These are phyloP conservation scores for Sporothrix luriei DNA, from an alignment of 2,329 filamentous ascomycete species.

Conservation along the genomic window DNA sequence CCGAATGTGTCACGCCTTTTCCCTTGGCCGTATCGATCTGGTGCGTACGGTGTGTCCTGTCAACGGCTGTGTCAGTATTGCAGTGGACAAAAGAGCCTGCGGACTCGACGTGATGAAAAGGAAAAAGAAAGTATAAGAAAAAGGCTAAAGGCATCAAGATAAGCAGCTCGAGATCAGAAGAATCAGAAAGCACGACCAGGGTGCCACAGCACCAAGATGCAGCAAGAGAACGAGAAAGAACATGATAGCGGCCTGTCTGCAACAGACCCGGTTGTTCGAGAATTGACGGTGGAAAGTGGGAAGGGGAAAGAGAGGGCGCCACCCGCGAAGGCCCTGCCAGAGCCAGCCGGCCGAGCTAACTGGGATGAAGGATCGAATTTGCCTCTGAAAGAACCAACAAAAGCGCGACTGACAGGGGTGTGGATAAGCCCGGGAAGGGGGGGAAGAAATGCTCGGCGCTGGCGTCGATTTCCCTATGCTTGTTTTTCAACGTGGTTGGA, in stretches of 20 bases:
- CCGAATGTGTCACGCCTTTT: background rate
- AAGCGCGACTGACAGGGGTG: background rate
- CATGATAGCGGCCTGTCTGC: constrained; percentile 17
- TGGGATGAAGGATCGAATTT: constrained; percentile 24
- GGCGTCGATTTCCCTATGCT: constrained; percentile 9
- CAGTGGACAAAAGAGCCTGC: background rate
- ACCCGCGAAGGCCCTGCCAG: constrained; percentile 3
- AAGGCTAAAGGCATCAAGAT: background rate
- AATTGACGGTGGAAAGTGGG: constrained; percentile 18
- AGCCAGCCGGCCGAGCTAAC: constrained; percentile 21
- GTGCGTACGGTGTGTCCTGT: constrained; percentile 8
- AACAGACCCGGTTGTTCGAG: constrained; percentile 25
- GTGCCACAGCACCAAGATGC: constrained; percentile 8
- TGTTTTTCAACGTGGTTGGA: constrained; percentile 25
- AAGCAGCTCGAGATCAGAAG: background rate
- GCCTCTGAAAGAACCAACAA: background rate
- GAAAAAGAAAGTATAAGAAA: background rate
- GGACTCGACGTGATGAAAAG: background rate
- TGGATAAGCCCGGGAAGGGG: background rate
- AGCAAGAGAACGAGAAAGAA: constrained; percentile 5
- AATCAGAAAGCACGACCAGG: background rate
- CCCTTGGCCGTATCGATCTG: background rate
- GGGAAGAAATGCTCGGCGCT: constrained; percentile 12
- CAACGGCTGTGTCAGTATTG: background rate
- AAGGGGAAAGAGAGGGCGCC: constrained; percentile 13